Evolutionary conservation across 169 alveolate species (phyloP).

Genomic region (Plasmodium knowlesi): DNA sequence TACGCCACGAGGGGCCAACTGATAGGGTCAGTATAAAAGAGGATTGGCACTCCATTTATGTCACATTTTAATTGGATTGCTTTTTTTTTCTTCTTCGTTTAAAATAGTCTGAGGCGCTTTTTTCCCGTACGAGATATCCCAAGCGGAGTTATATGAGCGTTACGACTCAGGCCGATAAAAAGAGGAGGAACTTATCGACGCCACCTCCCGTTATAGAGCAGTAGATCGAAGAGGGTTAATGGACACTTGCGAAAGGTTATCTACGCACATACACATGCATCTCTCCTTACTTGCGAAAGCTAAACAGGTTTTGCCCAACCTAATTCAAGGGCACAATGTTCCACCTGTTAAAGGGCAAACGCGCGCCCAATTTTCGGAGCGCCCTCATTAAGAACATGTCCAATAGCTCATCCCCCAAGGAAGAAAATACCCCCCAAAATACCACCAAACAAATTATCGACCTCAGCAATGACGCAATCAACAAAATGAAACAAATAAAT

Average conservation of each 20-base stretch:
- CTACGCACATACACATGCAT: neutral
- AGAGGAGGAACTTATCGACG: neutral
- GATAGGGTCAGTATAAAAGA: neutral
- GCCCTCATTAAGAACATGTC: neutral
- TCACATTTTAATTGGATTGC: neutral
- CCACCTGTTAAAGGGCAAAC: neutral
- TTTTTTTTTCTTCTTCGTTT: too few species aligned
- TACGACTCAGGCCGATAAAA: neutral
- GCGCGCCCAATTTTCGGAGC: neutral
- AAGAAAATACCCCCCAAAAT: neutral
- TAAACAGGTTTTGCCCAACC: neutral
- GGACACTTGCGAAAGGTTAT: neutral
- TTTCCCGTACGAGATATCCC: neutral
- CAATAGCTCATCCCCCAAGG: neutral
- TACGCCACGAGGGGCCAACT: neutral
- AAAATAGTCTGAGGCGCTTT: neutral
- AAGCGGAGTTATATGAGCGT: neutral
- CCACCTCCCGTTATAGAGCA: neutral
- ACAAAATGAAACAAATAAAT: conserved; percentile 74
- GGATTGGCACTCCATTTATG: neutral
- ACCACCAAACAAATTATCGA: neutral
- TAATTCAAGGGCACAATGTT: neutral
- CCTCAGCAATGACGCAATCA: conserved; percentile 72
- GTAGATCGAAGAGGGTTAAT: neutral
- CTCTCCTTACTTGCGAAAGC: neutral